Evolutionary conservation across 2,329 filamentous ascomycete genomes (phyloP), one percentile per base, ranked within the genome.

Genomic region (Magnaporthiopsis incrustans): DNA sequence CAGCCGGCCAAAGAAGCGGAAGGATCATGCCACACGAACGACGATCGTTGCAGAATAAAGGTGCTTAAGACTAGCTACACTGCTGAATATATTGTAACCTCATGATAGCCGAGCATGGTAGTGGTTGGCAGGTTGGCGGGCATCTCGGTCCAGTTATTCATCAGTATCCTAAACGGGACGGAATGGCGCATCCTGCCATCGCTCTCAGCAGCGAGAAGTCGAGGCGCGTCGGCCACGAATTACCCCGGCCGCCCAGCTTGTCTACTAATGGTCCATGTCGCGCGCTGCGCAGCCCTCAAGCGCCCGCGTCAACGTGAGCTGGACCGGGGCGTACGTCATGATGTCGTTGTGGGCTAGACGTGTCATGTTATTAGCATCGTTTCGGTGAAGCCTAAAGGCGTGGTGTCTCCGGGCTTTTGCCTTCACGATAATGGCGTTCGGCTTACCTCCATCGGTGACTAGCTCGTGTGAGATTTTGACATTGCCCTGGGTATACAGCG

Each of bases 271-370:
- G 26, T 32, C 57, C 57, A 58, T 32, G 10, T 53, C 44, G 7
- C 44, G 44, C 22, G 8, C 44, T 53, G 22, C 18, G 7, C 44
- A 32, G 57, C 57, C 65, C 5, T 83, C 83, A 73, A 91, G 91
- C 1, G 84, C 84, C 65, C 87, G 82, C 78, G 88, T 81, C 0
- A 90, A 81, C 2, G 88, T 88, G 56, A 89, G 75, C 11, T 82
- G 74, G 22, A 91, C 84, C 4, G 86, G 82, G 1, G 86, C 81
- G 70, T 85, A 89, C 8, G 84, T 84, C 73, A 90, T 82, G 56
- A 92, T 81, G 62, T 83, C 78, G 71, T 91, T 92, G 72, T 93
- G 90, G 7, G 86, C 88, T 90, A 64, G n/a, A 22, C 10, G 26
- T 57, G 56, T 18, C 27, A n/a, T n/a, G 53, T 7, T 26, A 12